Base-by-base conservation (phyloP, 129 eudicot species). In the Pittosporum tobira region DNA sequence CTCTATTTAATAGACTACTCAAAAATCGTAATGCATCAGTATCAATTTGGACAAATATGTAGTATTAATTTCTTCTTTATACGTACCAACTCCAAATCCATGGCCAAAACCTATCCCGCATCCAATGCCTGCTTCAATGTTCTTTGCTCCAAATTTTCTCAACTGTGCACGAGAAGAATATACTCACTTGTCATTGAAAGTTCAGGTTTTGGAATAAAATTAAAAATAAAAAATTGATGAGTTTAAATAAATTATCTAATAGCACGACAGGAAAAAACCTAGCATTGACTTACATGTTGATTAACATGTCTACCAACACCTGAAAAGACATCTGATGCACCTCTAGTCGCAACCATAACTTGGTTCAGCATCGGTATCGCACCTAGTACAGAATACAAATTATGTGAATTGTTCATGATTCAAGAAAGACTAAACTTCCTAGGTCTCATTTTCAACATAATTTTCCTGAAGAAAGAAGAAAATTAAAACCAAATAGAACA, bases 31-130 rank as follows among this genome's bases (percentile, higher is more conserved):
- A n/a, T n/a, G n/a, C n/a, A n/a, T n/a, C n/a, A n/a, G n/a, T n/a
- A n/a, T n/a, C n/a, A n/a, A n/a, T n/a, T n/a, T n/a, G n/a, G n/a
- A n/a, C n/a, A n/a, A 5, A 24, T 6, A 19, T n/a, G 25, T 19
- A 8, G 27, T 16, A 22, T 9, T 14, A 9, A 34, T 57, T 23
- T 34, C 25, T 36, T 28, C 45, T 25, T 29, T 19, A 38, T 51
- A 75, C 93, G 57, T 84, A 93, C 99, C 99, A 67, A 87, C 91
- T 62, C 99, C 96, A 71, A 93, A 83, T 48, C 91, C 96, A 75
- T 87, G 99, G 48, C 99, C 96, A 57, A 87, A 78, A 69, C 96
- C 94, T 55, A 93, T 83, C 69, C 94, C 96, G 52, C 96, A 84
- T 50, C 96, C 96, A 46, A 87, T 66, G 71, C 94, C 91, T 9